Evolutionary conservation across 352 stramenopile genomes (phyloP).

Genomic region (Phytophthora syringae): DNA sequence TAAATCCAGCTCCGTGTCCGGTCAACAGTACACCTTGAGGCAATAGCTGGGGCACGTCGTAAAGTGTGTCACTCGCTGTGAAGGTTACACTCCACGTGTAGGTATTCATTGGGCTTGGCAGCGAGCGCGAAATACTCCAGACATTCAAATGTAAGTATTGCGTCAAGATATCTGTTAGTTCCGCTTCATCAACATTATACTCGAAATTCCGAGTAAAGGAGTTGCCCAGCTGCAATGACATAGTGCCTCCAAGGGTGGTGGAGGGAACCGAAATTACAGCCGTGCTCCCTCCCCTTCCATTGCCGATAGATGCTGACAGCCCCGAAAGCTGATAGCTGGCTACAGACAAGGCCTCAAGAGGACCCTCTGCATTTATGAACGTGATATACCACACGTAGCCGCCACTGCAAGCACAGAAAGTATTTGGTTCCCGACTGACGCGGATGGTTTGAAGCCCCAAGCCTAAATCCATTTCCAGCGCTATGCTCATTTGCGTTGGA

Average conservation of each 20-base stretch:
- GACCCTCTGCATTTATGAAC: slow-evolving; percentile 73
- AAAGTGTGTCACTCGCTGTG: slow-evolving; percentile 61
- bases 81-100: slow-evolving; percentile 87
- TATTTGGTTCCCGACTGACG: slow-evolving; percentile 66
- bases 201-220: slow-evolving; percentile 73
- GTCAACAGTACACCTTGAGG: slow-evolving; percentile 59
- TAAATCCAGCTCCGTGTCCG: slow-evolving; percentile 58
- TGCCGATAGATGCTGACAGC: slow-evolving; percentile 55
- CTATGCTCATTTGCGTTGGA: slow-evolving; percentile 63
- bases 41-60: slow-evolving; percentile 64
- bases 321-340: slow-evolving; percentile 61
- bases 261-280: slow-evolving; percentile 66
- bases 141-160: slow-evolving; percentile 70
- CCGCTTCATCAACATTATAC: slow-evolving; percentile 61
- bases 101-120: slow-evolving; percentile 43
- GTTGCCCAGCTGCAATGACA: slow-evolving; percentile 65
- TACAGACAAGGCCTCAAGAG: slow-evolving; percentile 50
- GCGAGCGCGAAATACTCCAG: slow-evolving; percentile 55
- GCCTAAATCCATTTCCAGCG: slow-evolving; percentile 79
- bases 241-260: slow-evolving; percentile 66
- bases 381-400: slow-evolving; percentile 82
- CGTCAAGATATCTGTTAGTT: slow-evolving; percentile 63
- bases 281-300: slow-evolving; percentile 48
- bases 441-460: slow-evolving; percentile 65
- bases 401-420: slow-evolving; percentile 72